phyloP scores from a whole-genome alignment of 2,329 filamentous ascomycete species.

The Fusarium vanettenii region DNA sequence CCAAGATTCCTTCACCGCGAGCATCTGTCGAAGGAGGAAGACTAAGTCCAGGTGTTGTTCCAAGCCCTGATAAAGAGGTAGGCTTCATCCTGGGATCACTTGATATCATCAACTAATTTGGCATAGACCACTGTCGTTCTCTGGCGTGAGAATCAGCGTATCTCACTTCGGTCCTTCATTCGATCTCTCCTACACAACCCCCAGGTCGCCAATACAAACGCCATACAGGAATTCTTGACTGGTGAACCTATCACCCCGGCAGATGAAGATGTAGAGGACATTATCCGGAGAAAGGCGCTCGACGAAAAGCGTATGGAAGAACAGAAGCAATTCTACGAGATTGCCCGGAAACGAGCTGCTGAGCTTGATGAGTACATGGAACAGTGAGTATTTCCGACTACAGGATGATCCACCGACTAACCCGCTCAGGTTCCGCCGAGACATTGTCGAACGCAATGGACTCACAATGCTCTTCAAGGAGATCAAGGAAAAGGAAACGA shows the following conservation, averaged over 20 bases:
- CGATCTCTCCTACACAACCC: slow-evolving; percentile 86
- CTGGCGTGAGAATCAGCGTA: slow-evolving; percentile 88
- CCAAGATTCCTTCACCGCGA: slow-evolving; percentile 46
- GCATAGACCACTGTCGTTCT: slow-evolving; percentile 66
- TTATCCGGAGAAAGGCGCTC: slow-evolving; percentile 80
- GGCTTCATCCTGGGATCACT: background rate
- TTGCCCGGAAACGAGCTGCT: slow-evolving; percentile 87
- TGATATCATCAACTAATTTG: slow-evolving; percentile 41
- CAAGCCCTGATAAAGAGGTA: slow-evolving; percentile 43
- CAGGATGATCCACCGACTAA: slow-evolving; percentile 29
- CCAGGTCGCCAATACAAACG: slow-evolving; percentile 83
- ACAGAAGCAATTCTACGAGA: slow-evolving; percentile 94
- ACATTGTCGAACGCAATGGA: slow-evolving; percentile 79
- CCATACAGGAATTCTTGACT: slow-evolving; percentile 87
- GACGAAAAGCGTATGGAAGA: slow-evolving; percentile 92
- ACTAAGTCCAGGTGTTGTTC: slow-evolving; percentile 39
- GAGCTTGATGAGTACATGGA: slow-evolving; percentile 99
- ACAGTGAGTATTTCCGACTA: slow-evolving; percentile 64
- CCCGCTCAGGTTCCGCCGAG: slow-evolving; percentile 67
- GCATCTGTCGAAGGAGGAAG: slow-evolving; percentile 48
- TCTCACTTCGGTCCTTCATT: slow-evolving; percentile 92
- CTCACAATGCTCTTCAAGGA: slow-evolving; percentile 93
- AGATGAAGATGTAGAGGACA: slow-evolving; percentile 87
- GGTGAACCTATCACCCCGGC: slow-evolving; percentile 77
- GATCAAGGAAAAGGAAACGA: slow-evolving; percentile 89